Base-by-base conservation (phyloP, 2,329 filamentous ascomycete genomes). In the Nigrograna mackinnonii region DNA sequence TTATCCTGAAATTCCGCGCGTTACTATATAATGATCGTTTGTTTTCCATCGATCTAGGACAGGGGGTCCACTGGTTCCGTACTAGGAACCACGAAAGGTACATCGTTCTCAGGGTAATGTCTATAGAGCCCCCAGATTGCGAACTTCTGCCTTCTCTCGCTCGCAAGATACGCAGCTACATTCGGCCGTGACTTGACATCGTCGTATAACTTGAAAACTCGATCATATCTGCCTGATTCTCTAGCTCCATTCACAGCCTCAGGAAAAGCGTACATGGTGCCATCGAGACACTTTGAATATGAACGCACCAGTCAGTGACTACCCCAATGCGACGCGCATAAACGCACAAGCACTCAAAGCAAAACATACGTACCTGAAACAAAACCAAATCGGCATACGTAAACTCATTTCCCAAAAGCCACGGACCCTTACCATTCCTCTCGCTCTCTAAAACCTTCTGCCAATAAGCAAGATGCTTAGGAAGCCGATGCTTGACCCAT, bases 41-140 rank as follows among this genome's bases (percentile, higher is more conserved):
- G n/a, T n/a, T n/a, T n/a, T n/a, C n/a, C n/a, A n/a, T n/a, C n/a
- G n/a, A n/a, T n/a, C n/a, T n/a, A n/a, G n/a, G n/a, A n/a, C n/a
- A n/a, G n/a, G n/a, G n/a, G n/a, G n/a, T n/a, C n/a, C n/a, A n/a
- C n/a, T n/a, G n/a, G n/a, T n/a, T n/a, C n/a, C n/a, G n/a, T n/a
- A n/a, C n/a, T n/a, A n/a, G n/a, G n/a, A n/a, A n/a, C n/a, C n/a
- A n/a, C n/a, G n/a, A n/a, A n/a, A n/a, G n/a, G n/a, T n/a, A 41
- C 41, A 34, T 45, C 47, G 33, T 44, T 44, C 4, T 41, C 42
- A 5, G 21, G 28, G 31, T 44, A 44, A 33, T 44, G 41, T 11
- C 42, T 37, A 22, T 44, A 44, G 37, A 44, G 40, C 22, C 42
- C 42, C 42, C 42, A 44, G n/a, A n/a, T n/a, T 26, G 40, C 42